A percentile compares a stretch with the other conserved stretches of the same genome.
Conservation (phyloP, 805 yeast species). For the Ogataea dorogensis region DNA sequence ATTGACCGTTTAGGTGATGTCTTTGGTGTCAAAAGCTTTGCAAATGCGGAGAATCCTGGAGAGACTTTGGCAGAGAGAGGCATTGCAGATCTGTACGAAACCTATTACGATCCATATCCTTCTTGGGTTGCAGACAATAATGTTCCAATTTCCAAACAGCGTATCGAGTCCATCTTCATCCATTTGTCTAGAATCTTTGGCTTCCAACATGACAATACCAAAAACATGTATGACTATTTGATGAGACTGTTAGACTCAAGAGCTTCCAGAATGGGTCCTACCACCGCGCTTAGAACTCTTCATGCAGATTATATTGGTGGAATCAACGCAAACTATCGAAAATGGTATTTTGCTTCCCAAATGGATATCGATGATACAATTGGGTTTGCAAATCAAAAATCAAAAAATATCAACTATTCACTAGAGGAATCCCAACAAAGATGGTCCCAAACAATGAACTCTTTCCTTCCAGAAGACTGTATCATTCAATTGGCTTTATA, state of each 20-base stretch:
- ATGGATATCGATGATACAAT: conserved; percentile 57
- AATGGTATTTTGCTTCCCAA: conserved; percentile 76
- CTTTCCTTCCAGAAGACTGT: conserved; percentile 51
- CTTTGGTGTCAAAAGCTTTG: conserved; percentile 31
- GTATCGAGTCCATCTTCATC: conserved; percentile 56
- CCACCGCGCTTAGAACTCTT: conserved; percentile 52
- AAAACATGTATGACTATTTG: conserved; percentile 65
- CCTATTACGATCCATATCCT: conserved; percentile 52
- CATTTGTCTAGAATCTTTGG: conserved; percentile 58
- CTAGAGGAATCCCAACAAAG: conserved; percentile 45
- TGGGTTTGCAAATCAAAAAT: conserved; percentile 34
- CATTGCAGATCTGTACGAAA: conserved; percentile 42
- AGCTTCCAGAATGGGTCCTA: conserved; percentile 61
- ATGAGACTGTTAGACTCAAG: conserved; percentile 65
- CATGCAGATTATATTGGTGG: conserved; percentile 82
- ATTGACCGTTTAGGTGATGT: conserved; percentile 35
- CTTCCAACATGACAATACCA: conserved; percentile 63
- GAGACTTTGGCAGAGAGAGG: conserved; percentile 31
- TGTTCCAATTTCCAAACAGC: conserved; percentile 49
- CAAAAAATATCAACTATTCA: conserved; percentile 24
- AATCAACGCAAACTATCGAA: conserved; percentile 59
- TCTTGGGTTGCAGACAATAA: conserved; percentile 43
- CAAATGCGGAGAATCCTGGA: conserved; percentile 35
- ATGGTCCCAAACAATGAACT: conserved; percentile 53
- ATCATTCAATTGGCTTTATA: conserved; percentile 66